Base-by-base conservation (phyloP, 129 eudicot genomes). In the Flaveria brownii region DNA sequence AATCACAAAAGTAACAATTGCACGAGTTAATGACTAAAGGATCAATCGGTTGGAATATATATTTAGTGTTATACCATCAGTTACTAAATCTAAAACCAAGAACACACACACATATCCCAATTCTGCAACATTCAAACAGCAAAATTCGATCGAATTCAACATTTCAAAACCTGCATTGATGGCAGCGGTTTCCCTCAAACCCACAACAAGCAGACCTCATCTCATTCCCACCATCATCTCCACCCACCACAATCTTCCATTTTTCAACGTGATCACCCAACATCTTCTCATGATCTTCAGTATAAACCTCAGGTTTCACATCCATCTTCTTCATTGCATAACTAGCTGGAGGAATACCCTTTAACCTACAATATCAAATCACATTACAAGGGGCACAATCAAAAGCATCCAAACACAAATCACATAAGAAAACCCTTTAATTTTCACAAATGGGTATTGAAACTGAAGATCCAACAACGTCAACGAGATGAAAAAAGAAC, bases 151-250 rank as follows among this genome's bases (percentile, higher is more conserved):
- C 36, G n/a, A 60, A 28, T 6, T 54, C 1, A 59, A 75, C 43
- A 69, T 14, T 42, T 14, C 2, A 70, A 64, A 63, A 89, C 97
- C 97, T 86, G 97, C 96, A 92, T 61, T 92, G 96, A 63, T 92
- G 97, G 76, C 97, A 92, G 67, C 83, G 80, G 79, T 89, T 92
- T 66, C 96, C 96, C 2, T 76, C 76, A n/a, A 65, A 55, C 41
- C 79, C 81, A 84, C 89, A 92, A 67, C 87, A 91, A 2, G 83
- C 85, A 49, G 92, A 86, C 71, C 68, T 67, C 50, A 30, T 30
- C 36, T 30, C 36, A 30, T 90, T 92, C 26, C 85, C 87, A 39
- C 49, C 85, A 33, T 73, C 87, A 62, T 76, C 83, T 12, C 97
- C 97, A 78, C 89, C 97, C 71, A 84, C 87, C 36, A 33, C 42